A percentile compares a stretch with the other conserved stretches of the same genome.
phyloP scores from a whole-genome alignment of 148 eudicot species.

The Oxyria digyna region DNA sequence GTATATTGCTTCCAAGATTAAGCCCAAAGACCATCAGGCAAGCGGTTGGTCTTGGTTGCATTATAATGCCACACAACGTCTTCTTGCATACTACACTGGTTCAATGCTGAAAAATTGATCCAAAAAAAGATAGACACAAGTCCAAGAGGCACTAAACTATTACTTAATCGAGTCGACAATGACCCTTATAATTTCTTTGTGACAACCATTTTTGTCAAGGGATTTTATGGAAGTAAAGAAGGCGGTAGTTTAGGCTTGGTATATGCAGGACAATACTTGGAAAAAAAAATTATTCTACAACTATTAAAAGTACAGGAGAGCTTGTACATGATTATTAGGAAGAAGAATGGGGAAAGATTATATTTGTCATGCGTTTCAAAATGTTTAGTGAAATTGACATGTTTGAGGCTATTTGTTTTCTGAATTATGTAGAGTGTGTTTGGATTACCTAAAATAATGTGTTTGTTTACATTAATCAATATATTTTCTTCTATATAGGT shows the following conservation, averaged over 20 bases:
- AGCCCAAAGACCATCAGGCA: constrained; percentile 48
- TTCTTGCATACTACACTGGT: constrained; percentile 84
- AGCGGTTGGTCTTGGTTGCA: constrained; percentile 87
- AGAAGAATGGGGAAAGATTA: background rate
- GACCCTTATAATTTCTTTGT: constrained; percentile 55
- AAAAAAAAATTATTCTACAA: constrained; percentile 19
- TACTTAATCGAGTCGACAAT: constrained; percentile 63
- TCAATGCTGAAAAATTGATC: constrained; percentile 66
- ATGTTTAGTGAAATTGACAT: background rate
- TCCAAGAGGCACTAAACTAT: constrained; percentile 76
- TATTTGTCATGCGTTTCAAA: background rate
- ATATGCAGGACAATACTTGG: constrained; percentile 71
- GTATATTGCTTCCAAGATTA: constrained; percentile 68
- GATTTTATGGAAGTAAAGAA: constrained; percentile 54
- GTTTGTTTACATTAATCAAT: background rate
- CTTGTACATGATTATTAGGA: background rate
- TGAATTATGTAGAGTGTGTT: too few relatives aligned
- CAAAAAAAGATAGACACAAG: constrained; percentile 44
- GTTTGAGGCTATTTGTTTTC: background rate
- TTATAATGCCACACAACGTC: constrained; percentile 87
- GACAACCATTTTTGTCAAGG: constrained; percentile 81
- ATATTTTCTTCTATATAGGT: background rate
- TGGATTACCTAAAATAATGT: too few relatives aligned
- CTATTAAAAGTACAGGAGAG: too few relatives aligned
- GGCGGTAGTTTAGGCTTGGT: constrained; percentile 59